Percentiles rank a stretch among this genome's conserved stretches.
Evolutionary conservation across 2,329 filamentous ascomycete species (phyloP).

Genomic region (Knufia petricola): DNA sequence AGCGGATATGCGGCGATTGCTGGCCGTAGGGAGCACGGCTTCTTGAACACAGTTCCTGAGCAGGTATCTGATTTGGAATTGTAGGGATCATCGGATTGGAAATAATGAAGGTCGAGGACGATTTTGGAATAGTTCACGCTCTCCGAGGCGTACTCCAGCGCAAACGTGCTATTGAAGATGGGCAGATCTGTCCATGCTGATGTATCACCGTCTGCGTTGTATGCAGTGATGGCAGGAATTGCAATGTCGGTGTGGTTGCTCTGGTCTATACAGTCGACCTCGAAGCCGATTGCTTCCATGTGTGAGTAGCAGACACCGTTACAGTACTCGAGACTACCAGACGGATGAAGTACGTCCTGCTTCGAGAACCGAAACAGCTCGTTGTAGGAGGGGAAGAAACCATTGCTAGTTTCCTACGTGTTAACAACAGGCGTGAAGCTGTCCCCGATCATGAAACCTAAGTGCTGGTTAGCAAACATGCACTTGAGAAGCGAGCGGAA

Average conservation of each 20-base stretch:
- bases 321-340: conserved; percentile 3
- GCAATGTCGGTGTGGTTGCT: conserved; percentile 10
- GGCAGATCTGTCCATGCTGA: conserved; percentile 9
- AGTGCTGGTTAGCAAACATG: neutral
- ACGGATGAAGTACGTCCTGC: neutral
- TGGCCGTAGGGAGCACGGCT: conserved; percentile 9
- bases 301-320: conserved; percentile 9
- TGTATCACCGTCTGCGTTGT: neutral
- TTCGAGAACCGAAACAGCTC: conserved; percentile 8
- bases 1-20: conserved; percentile 8
- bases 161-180: conserved; percentile 12
- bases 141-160: conserved; percentile 1
- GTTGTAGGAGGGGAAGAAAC: conserved; percentile 10
- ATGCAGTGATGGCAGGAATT: conserved; percentile 8
- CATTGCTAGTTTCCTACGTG: conserved; percentile 9
- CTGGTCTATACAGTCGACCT: conserved; percentile 10
- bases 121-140: conserved; percentile 8
- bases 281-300: conserved; percentile 11
- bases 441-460: conserved; percentile 12
- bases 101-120: conserved; percentile 9
- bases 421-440: conserved; percentile 9
- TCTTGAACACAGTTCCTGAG: conserved; percentile 6
- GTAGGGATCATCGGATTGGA: conserved; percentile 10
- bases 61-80: conserved; percentile 6
- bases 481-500: neutral